Base-by-base conservation (phyloP, 192 early-diverging fungal genomes). In the Paraglomus occultum region DNA sequence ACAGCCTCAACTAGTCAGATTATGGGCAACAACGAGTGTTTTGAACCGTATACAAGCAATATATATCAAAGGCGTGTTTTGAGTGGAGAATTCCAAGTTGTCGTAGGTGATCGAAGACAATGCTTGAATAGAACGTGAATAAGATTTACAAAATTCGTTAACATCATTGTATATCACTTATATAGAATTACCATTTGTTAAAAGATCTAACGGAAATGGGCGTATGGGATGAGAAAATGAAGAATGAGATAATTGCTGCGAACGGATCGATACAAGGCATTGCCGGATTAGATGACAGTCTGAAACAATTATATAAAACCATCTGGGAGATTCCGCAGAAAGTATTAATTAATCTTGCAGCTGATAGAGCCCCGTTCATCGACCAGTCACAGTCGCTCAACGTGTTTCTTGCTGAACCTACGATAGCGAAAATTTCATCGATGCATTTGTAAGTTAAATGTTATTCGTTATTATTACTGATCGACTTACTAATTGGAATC, bases 21-120 rank as follows among this genome's bases (percentile, higher is more conserved):
- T 75, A 79, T 98, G 38, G 95, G 95, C 48, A 95, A 94, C 83
- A 98, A 96, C 80, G 95, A 98, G 80, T 94, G 93, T 77, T 97
- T 95, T 76, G 95, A 90, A 77, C 90, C 89, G 5, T 93, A 90
- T 64, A 92, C 88, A 15, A 88, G 85, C 79, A 98, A 98, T 80
- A 90, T 98, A 64, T 98, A 96, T 83, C 93, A 92, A 50, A 88
- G 95, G n/a, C 91, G 95, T 42, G 95, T 98, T 7, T 76, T 96
- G 71, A 89, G 91, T 20, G 95, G 95, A 51, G 95, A 98, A 83
- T 98, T 98, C 89, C 95, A 98, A 78, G 92, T 98, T 31, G 95
- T 98, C 51, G 73, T 78, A 78, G 40, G 72, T 74, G 31, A 10
- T 44, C 23, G 11, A 8, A 42, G 11, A 7, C 22, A 18, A 5